Percentiles rank a stretch among this genome's conserved stretches.
phyloP scores from a whole-genome alignment of 2,329 filamentous ascomycete species.

The Fulvia fulva region DNA sequence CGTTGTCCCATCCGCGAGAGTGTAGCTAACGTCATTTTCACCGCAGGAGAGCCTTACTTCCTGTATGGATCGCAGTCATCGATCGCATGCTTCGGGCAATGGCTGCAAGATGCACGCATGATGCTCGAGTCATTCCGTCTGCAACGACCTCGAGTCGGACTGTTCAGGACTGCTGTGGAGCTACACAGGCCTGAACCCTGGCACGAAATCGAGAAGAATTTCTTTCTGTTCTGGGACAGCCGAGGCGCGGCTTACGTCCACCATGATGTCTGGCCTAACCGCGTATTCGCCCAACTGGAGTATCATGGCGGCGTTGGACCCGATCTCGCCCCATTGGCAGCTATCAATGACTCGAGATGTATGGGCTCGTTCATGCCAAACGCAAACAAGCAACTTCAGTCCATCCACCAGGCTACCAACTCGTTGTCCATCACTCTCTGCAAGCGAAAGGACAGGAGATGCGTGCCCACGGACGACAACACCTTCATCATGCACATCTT shows the following conservation, averaged over 20 bases:
- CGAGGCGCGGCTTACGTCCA: conserved; percentile 48
- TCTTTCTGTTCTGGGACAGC: conserved; percentile 58
- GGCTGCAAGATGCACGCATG: conserved; percentile 52
- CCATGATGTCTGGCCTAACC: conserved; percentile 50
- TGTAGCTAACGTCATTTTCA: neutral
- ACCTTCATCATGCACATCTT: conserved; percentile 55
- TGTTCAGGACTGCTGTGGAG: conserved; percentile 47
- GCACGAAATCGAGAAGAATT: conserved; percentile 56
- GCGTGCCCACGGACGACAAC: conserved; percentile 43
- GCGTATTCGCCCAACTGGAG: conserved; percentile 47
- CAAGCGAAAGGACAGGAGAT: conserved; percentile 43
- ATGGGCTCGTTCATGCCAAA: conserved; percentile 39
- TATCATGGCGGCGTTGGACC: conserved; percentile 45
- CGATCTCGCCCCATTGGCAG: conserved; percentile 43
- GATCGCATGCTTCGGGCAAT: conserved; percentile 55
- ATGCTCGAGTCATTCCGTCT: conserved; percentile 39
- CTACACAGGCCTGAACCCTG: conserved; percentile 49
- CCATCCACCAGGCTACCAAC: conserved; percentile 60
- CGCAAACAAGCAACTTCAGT: conserved; percentile 14
- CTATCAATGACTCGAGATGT: conserved; percentile 43
- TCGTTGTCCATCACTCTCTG: conserved; percentile 55
- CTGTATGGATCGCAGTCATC: conserved; percentile 55
- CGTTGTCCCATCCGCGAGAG: neutral
- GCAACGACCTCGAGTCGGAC: conserved; percentile 22
- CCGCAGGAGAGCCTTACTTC: conserved; percentile 40